phyloP scores from a whole-genome alignment of 2,329 filamentous ascomycete genomes.

The Sphaerostilbella broomeana region DNA sequence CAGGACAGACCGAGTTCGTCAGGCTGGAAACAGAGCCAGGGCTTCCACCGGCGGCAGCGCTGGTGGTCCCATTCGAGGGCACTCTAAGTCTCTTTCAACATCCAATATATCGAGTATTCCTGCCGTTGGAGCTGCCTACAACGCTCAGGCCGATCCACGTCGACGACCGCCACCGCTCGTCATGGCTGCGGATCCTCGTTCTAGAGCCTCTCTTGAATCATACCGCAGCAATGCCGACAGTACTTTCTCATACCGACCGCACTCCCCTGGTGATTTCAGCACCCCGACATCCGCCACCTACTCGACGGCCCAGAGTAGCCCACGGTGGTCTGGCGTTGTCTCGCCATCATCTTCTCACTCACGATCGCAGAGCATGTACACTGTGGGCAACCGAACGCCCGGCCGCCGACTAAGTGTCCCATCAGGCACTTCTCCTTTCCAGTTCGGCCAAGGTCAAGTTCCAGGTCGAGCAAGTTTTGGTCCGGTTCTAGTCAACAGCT shows the following conservation, averaged over 20 bases:
- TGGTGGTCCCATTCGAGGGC: conserved; percentile 64
- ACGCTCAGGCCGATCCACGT: conserved; percentile 58
- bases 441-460: conserved; percentile 52
- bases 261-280: conserved; percentile 67
- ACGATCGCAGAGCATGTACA: conserved; percentile 66
- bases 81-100: conserved; percentile 77
- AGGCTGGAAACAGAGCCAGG: conserved; percentile 64
- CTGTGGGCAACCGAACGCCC: conserved; percentile 55
- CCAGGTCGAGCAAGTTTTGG: conserved; percentile 50
- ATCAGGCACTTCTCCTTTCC: conserved; percentile 67
- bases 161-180: conserved; percentile 74
- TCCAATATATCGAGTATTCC: conserved; percentile 76
- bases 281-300: conserved; percentile 82
- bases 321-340: conserved; percentile 62
- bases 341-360: conserved; percentile 68
- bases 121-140: conserved; percentile 60
- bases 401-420: conserved; percentile 77
- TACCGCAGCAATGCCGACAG: conserved; percentile 58
- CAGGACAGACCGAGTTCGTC: conserved; percentile 75
- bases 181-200: conserved; percentile 68
- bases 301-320: conserved; percentile 69
- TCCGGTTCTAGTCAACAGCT: conserved; percentile 48
- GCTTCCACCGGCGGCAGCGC: conserved; percentile 72
- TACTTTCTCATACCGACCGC: conserved; percentile 55
- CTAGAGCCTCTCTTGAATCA: conserved; percentile 61